phyloP scores from a whole-genome alignment of 257 asterid species.

The Mitragyna speciosa region DNA sequence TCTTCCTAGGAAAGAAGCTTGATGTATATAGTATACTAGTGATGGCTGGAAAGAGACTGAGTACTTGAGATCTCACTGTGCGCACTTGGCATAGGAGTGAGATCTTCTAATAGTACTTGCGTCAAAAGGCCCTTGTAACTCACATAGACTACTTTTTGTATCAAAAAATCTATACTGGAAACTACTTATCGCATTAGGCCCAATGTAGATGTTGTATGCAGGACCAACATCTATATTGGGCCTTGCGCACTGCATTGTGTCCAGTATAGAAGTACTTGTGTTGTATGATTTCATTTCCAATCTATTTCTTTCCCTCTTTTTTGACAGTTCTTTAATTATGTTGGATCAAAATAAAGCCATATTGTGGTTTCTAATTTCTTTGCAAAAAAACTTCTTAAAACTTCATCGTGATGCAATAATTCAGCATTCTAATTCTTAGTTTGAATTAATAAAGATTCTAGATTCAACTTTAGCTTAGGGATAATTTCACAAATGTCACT shows the following conservation, averaged over 20 bases:
- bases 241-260: too few relatives aligned
- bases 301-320: background rate
- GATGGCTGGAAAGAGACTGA: slow-evolving; percentile 35
- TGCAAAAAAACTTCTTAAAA: background rate
- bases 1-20: background rate
- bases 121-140: background rate
- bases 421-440: background rate
- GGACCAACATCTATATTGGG: too few relatives aligned
- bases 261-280: too few relatives aligned
- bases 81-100: slow-evolving; percentile 60
- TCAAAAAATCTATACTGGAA: too few relatives aligned
- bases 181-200: too few relatives aligned
- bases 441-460: too few relatives aligned
- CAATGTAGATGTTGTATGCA: too few relatives aligned
- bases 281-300: background rate
- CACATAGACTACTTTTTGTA: background rate
- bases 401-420: too few relatives aligned
- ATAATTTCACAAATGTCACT: too few relatives aligned
- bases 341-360: background rate
- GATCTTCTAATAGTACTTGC: slow-evolving; percentile 63
- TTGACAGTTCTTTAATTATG: background rate
- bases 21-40: background rate
- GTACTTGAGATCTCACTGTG: slow-evolving; percentile 71
- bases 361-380: background rate
- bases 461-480: too few relatives aligned